Percentiles rank a stretch among this genome's conserved stretches.
These are phyloP conservation scores for Primulina huaijiensis DNA, from an alignment of 257 asterid genomes.

Conservation along the genomic window DNA sequence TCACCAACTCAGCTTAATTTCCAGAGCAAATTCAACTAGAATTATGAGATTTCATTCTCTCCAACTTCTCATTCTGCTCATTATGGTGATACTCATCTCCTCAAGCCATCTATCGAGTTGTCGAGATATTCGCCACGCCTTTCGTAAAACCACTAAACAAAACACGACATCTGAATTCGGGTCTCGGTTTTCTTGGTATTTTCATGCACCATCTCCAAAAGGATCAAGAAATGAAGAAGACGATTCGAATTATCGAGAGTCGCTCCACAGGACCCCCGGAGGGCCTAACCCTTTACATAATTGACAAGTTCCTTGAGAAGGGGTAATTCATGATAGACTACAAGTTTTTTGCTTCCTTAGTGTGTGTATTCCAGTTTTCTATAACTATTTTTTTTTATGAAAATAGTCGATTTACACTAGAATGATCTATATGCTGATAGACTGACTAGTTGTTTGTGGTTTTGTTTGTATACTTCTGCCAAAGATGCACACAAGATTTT, in stretches of 20 bases:
- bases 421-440: not conserved
- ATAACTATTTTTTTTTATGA: not conserved
- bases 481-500: not conserved
- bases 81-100: conserved; percentile 24
- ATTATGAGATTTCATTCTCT: conserved; percentile 37
- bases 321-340: not conserved
- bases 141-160: not conserved
- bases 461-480: conserved; percentile 15
- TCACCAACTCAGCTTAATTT: no score
- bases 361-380: not conserved
- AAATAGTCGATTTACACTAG: not conserved
- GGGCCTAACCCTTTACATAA: conserved; percentile 72
- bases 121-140: conserved; percentile 16
- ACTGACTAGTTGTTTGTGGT: not conserved
- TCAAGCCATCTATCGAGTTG: conserved; percentile 32
- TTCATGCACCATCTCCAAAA: conserved; percentile 29
- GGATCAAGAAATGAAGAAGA: conserved; percentile 25
- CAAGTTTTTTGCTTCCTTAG: conserved; percentile 15
- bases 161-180: conserved; percentile 10
- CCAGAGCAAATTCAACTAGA: not conserved
- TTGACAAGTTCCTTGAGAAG: conserved; percentile 23
- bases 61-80: conserved; percentile 20
- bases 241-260: conserved; percentile 19
- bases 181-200: conserved; percentile 30
- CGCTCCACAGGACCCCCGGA: conserved; percentile 39